Evolutionary conservation across 2,329 filamentous ascomycete species (phyloP).

Genomic region (Dactylellina drechsleri): DNA sequence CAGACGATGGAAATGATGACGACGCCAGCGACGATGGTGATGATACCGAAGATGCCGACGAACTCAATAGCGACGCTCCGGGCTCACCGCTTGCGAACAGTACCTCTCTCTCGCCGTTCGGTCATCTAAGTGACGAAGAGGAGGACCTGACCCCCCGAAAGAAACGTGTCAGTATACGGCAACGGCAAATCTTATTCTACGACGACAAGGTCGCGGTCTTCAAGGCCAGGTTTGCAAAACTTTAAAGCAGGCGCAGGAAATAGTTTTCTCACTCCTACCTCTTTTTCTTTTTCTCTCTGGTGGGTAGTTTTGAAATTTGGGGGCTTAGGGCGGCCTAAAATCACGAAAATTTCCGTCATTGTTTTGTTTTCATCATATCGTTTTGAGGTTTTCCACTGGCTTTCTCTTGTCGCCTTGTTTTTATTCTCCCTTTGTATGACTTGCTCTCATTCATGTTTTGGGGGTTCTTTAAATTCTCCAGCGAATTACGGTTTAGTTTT

Average conservation of each 20-base stretch:
- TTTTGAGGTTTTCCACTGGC: too few species aligned
- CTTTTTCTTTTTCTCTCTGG: background rate
- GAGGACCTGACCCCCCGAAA: slow-evolving; percentile 61
- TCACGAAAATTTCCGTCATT: background rate
- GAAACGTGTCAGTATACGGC: slow-evolving; percentile 66
- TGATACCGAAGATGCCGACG: slow-evolving; percentile 61
- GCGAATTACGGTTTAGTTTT: background rate
- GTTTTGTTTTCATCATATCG: background rate
- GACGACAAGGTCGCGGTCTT: slow-evolving; percentile 86
- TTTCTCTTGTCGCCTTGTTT: too few species aligned
- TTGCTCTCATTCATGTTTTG: background rate
- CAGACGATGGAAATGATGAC: slow-evolving; percentile 60
- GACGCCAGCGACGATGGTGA: slow-evolving; percentile 58
- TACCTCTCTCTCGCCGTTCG: slow-evolving; percentile 62
- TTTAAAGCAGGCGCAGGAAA: slow-evolving; percentile 15
- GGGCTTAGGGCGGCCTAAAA: slow-evolving; percentile 6
- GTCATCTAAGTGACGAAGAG: slow-evolving; percentile 65
- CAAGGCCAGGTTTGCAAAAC: slow-evolving; percentile 68
- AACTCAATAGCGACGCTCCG: slow-evolving; percentile 33
- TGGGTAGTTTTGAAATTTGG: slow-evolving; percentile 1
- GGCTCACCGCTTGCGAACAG: slow-evolving; percentile 28
- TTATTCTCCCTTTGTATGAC: background rate
- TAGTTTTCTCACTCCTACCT: background rate
- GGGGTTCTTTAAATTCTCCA: background rate
- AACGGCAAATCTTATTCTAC: slow-evolving; percentile 84